Conservation (phyloP, 129 eudicot genomes). For the Glebionis coronaria region DNA sequence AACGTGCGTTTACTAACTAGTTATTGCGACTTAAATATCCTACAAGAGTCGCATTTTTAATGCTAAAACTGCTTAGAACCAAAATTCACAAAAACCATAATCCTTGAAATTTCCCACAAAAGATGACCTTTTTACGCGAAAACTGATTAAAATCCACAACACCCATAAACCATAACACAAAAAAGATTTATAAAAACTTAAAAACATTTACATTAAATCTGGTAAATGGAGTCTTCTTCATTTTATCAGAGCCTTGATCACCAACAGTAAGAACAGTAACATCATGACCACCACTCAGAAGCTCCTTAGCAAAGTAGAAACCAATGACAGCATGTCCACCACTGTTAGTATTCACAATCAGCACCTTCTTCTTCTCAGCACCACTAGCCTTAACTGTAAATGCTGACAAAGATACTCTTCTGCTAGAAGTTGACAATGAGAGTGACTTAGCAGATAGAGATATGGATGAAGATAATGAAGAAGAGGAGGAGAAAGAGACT, state of each 20-base stretch:
- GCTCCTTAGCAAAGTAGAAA: slow-evolving; percentile 89
- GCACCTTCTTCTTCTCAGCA: slow-evolving; percentile 78
- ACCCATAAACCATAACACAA: slow-evolving; percentile 18
- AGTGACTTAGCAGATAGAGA: slow-evolving; percentile 26
- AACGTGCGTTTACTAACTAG: too few species aligned
- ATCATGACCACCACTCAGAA: slow-evolving; percentile 69
- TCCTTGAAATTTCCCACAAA: neutral
- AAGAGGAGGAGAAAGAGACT: slow-evolving; percentile 32
- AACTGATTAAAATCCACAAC: slow-evolving; percentile 13
- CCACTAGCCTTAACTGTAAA: slow-evolving; percentile 43
- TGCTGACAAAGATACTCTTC: slow-evolving; percentile 27
- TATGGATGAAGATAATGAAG: slow-evolving; percentile 24
- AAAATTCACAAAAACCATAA: neutral
- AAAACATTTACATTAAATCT: slow-evolving; percentile 59
- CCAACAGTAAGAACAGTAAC: slow-evolving; percentile 91
- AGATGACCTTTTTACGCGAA: neutral
- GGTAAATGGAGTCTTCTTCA: slow-evolving; percentile 95
- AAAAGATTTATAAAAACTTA: neutral
- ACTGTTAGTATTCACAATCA: slow-evolving; percentile 78
- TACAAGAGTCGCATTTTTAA: neutral
- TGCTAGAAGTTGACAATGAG: slow-evolving; percentile 22
- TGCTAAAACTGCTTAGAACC: neutral
- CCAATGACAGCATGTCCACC: slow-evolving; percentile 99
- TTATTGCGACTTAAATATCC: too few species aligned
- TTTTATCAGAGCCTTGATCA: slow-evolving; percentile 86